A percentile compares a stretch with the other conserved stretches of the same genome.
These are phyloP conservation scores for Fusarium marasasianum DNA, from an alignment of 2,329 filamentous ascomycete genomes.

Conservation along the genomic window DNA sequence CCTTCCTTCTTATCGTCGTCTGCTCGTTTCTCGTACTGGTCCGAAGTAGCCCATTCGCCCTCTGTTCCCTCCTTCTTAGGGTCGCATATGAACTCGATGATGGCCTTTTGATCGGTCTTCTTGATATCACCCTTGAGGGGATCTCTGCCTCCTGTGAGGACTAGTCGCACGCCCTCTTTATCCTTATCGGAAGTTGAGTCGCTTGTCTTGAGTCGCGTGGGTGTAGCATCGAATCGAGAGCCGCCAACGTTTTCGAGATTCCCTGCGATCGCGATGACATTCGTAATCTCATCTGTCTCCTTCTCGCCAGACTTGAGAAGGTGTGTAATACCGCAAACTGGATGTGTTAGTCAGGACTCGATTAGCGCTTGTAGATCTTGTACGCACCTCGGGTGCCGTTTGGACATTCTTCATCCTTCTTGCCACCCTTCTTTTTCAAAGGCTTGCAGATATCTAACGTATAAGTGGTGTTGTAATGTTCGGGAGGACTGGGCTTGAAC, in stretches of 20 bases:
- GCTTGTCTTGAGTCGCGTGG: conserved; percentile 72
- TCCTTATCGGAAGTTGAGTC: conserved; percentile 71
- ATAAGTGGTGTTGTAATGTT: conserved; percentile 76
- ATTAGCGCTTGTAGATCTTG: background rate
- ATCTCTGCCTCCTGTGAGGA: conserved; percentile 69
- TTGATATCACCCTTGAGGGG: conserved; percentile 56
- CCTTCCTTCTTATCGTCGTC: conserved; percentile 51
- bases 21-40: conserved; percentile 59
- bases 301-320: conserved; percentile 57
- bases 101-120: conserved; percentile 72
- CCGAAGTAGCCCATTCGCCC: conserved; percentile 67
- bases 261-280: conserved; percentile 79
- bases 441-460: conserved; percentile 80
- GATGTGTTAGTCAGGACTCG: conserved; percentile 10
- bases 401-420: conserved; percentile 70
- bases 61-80: conserved; percentile 76
- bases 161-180: conserved; percentile 76
- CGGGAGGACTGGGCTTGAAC: conserved; percentile 61
- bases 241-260: conserved; percentile 69
- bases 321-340: conserved; percentile 80
- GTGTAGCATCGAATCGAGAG: conserved; percentile 69
- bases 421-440: conserved; percentile 69
- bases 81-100: conserved; percentile 89
- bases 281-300: conserved; percentile 37
- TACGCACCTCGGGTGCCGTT: conserved; percentile 72